A percentile compares a stretch with the other conserved stretches of the same genome.
Evolutionary conservation across 441 rosid species (phyloP).

Genomic region (Populus tomentosa): DNA sequence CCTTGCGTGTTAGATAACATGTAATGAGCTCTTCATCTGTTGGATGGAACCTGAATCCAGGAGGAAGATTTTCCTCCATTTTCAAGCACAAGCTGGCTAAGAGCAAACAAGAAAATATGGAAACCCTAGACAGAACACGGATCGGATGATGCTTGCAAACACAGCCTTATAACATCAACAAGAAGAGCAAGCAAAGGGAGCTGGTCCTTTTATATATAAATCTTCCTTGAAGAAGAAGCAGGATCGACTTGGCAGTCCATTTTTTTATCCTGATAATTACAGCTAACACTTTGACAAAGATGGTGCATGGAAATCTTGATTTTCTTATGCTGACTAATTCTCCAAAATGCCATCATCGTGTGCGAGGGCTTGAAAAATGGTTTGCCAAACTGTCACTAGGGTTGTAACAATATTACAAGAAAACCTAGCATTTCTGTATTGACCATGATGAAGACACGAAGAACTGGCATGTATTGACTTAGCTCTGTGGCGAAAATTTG

Average conservation of each 20-base stretch:
- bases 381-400: conserved; percentile 9
- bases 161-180: conserved; percentile 18
- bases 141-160: conserved; percentile 7
- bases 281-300: conserved; percentile 89
- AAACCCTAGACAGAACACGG: not conserved
- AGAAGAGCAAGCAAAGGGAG: conserved; percentile 8
- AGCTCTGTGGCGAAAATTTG: not conserved
- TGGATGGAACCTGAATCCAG: conserved; percentile 93
- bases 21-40: conserved; percentile 91
- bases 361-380: not conserved
- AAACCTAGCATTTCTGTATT: not conserved
- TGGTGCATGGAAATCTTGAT: conserved; percentile 26
- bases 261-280: conserved; percentile 47
- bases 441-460: not conserved
- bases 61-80: conserved; percentile 90
- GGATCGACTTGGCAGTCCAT: conserved; percentile 14
- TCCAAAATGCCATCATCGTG: conserved; percentile 10
- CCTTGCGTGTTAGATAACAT: conserved; percentile 65
- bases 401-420: conserved; percentile 12
- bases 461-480: not conserved
- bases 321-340: not conserved
- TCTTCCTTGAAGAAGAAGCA: conserved; percentile 55
- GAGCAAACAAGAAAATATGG: not conserved
- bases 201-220: conserved; percentile 17
- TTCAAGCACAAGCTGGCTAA: not conserved